Base-by-base conservation (phyloP, 1,284 basidiomycete species). In the Ceratobasidium sp. region DNA sequence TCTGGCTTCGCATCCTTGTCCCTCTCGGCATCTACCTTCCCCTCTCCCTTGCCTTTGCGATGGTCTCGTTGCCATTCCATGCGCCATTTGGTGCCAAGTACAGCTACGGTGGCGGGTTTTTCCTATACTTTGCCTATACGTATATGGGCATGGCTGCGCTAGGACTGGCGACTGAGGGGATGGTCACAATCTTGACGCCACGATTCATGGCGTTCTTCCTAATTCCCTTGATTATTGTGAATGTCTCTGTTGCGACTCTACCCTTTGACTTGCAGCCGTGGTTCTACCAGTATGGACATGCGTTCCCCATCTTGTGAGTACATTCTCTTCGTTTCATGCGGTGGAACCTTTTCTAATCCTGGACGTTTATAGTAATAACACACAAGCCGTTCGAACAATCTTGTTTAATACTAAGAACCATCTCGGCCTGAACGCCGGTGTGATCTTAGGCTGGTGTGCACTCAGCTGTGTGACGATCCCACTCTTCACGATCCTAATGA, bases 251-350 rank as follows among this genome's bases (percentile, higher is more conserved):
- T 46, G 83, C 34, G 4, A 34, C 34, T 3, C 76, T 86, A 0
- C 86, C 86, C 1, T 81, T 83, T 64, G 85, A 86, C 74, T 81
- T 87, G 4, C 84, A 85, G 75, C 82, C 82, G 8, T 61, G 77
- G 75, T 83, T 87, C 76, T 88, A 82, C 79, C 76, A 80, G 37
- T 83, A 82, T 54, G 81, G 82, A 0, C 76, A 80, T 16, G 86
- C 84, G 0, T 84, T 86, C 79, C 86, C 86, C 0, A 84, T 87
- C 77, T 84, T 82, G 81, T 83, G 82, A 77, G 79, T 81, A 83
- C 61, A 78, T 79, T 0, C 83, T 83, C 1, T 83, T 80, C 79
- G 76, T 84, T 39, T 81, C 56, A 3, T 59, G 31, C 2, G 31
- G n/a, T 3, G 5, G 13, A 4, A 8, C 22, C 2, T 37, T 5